Percentiles rank a stretch among this genome's conserved stretches.
Conservation (phyloP, 306 rosid genomes). For the Glycine tomentella region DNA sequence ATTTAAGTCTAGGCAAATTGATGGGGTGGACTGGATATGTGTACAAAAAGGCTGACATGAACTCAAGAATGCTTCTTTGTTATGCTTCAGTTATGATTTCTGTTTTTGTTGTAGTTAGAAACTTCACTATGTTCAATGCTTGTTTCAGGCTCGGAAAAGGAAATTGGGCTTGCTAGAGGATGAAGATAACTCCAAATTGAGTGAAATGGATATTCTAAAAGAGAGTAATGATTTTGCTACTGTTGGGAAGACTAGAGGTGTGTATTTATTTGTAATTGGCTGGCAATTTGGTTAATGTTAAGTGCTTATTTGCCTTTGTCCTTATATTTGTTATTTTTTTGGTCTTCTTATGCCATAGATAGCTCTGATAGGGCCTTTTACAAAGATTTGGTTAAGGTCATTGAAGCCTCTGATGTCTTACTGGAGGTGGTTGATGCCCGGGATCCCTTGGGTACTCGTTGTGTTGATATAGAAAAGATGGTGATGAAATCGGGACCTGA, state of each 20-base stretch:
- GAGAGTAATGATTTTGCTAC: constrained; percentile 24
- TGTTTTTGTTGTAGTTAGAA: background rate
- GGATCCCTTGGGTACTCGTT: constrained; percentile 95
- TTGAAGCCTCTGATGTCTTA: constrained; percentile 93
- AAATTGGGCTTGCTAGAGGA: constrained; percentile 81
- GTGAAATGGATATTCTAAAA: constrained; percentile 11
- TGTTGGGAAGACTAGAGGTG: constrained; percentile 63
- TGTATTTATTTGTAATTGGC: constrained; percentile 23
- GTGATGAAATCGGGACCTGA: constrained; percentile 81
- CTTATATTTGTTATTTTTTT: background rate
- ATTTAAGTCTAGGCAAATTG: background rate
- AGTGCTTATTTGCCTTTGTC: background rate
- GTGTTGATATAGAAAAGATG: constrained; percentile 85
- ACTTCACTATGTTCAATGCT: background rate
- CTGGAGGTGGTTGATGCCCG: constrained; percentile 98
- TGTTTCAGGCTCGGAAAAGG: constrained; percentile 85
- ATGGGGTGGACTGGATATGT: background rate
- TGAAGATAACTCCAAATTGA: constrained; percentile 49
- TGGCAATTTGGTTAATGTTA: background rate
- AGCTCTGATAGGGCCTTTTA: constrained; percentile 82
- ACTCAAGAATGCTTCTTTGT: background rate
- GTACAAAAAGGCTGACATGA: background rate
- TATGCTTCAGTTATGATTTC: constrained; percentile 2
- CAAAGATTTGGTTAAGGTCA: constrained; percentile 87
- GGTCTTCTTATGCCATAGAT: constrained; percentile 47